Conservation (phyloP, 495 filamentous ascomycete species). For the Lasiosphaeriaceae sp. region DNA sequence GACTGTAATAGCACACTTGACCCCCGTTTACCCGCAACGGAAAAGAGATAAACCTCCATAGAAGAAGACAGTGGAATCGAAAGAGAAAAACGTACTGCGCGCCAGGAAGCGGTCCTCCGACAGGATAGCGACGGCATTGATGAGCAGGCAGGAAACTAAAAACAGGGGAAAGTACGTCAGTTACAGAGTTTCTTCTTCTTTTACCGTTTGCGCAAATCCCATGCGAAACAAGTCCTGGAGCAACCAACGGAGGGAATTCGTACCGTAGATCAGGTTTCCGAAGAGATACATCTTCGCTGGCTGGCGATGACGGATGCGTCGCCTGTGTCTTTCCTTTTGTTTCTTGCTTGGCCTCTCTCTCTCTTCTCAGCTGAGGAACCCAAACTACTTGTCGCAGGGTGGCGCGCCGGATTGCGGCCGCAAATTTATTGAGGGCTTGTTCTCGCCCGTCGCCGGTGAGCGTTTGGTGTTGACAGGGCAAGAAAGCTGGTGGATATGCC, state of each 20-base stretch:
- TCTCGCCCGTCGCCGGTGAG: no score
- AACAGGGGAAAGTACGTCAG: not conserved
- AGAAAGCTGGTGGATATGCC: not conserved
- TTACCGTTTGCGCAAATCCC: not conserved
- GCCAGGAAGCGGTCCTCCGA: conserved; percentile 98
- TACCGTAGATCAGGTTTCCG: conserved; percentile 72
- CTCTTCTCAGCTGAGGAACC: no score
- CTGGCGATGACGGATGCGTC: not conserved
- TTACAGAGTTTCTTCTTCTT: not conserved
- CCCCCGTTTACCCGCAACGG: no score
- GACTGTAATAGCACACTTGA: no score
- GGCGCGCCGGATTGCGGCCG: no score
- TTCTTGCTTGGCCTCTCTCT: no score
- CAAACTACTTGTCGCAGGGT: no score
- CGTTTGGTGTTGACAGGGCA: no score
- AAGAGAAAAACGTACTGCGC: conserved; percentile 61
- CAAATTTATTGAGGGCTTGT: no score
- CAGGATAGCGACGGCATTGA: conserved; percentile 91
- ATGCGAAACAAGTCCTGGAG: no score
- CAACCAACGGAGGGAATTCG: conserved; percentile 5
- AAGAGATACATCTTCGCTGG: conserved; percentile 59
- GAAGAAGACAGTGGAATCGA: not conserved
- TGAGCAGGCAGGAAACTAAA: conserved; percentile 74
- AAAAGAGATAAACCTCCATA: not conserved
- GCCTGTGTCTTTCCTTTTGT: not conserved